phyloP scores from a whole-genome alignment of 2,329 filamentous ascomycete genomes.

The Diplocarpon rosae region DNA sequence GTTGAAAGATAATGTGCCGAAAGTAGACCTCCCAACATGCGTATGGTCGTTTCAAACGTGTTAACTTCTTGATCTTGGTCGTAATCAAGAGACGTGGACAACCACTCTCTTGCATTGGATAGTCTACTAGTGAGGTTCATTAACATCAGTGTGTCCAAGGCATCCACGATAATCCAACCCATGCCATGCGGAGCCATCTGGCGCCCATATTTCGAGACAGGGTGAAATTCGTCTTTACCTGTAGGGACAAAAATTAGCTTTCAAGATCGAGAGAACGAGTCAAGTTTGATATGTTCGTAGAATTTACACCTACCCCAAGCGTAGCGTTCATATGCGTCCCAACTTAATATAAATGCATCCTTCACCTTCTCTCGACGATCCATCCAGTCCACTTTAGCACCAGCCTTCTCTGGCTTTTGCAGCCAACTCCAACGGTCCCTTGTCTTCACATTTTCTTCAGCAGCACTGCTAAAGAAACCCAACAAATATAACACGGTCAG shows the following conservation, averaged over 20 bases:
- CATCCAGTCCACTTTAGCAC: conserved; percentile 55
- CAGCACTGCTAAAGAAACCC: conserved; percentile 41
- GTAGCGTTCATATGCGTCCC: conserved; percentile 84
- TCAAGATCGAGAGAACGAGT: not conserved
- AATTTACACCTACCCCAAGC: conserved; percentile 62
- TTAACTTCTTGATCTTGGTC: conserved; percentile 93
- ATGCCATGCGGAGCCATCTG: conserved; percentile 84
- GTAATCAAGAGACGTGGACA: conserved; percentile 69
- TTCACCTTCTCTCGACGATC: conserved; percentile 70
- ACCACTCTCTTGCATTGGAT: conserved; percentile 78
- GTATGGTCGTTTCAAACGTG: conserved; percentile 95
- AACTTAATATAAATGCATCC: conserved; percentile 83
- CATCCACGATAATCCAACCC: conserved; percentile 97
- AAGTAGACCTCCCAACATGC: conserved; percentile 88
- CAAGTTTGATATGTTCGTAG: not conserved
- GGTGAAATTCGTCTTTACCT: conserved; percentile 81
- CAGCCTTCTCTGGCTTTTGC: conserved; percentile 35
- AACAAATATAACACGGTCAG: conserved; percentile 58
- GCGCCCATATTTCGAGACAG: conserved; percentile 63
- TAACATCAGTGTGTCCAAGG: conserved; percentile 90
- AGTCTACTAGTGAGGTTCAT: conserved; percentile 93
- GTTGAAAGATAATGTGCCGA: conserved; percentile 93
- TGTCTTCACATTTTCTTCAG: conserved; percentile 24
- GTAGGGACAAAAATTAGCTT: conserved; percentile 25
- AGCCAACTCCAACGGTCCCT: conserved; percentile 48